Evolutionary conservation across 306 rosid genomes (phyloP).

Genomic region (Corylus americana): DNA sequence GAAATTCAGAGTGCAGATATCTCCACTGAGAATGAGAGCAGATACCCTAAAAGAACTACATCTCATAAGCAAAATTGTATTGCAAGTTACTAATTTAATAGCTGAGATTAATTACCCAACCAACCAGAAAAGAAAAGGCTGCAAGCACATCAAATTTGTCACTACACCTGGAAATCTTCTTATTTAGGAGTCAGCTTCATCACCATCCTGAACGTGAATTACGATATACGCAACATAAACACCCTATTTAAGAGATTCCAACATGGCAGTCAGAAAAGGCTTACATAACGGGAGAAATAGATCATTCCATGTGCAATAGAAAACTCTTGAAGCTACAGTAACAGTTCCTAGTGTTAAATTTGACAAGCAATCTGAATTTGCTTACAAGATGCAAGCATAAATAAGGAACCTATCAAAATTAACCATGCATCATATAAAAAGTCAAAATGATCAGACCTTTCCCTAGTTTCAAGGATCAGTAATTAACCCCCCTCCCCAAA

Average conservation of each 20-base stretch:
- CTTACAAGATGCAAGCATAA: conserved; percentile 17
- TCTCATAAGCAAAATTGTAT: conserved; percentile 36
- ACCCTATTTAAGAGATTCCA: conserved; percentile 70
- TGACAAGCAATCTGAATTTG: conserved; percentile 29
- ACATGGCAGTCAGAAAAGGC: conserved; percentile 57
- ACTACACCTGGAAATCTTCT: conserved; percentile 61
- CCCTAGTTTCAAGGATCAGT: not conserved
- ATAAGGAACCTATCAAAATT: conserved; percentile 1
- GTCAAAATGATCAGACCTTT: not conserved
- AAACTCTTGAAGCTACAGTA: conserved; percentile 48
- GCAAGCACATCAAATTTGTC: conserved; percentile 61
- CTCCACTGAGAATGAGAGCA: conserved; percentile 27
- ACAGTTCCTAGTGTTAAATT: conserved; percentile 39
- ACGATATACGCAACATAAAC: conserved; percentile 59
- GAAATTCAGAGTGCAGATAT: conserved; percentile 31
- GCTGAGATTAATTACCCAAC: conserved; percentile 48
- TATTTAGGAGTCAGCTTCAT: conserved; percentile 65
- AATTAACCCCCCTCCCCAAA: not conserved
- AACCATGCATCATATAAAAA: not conserved
- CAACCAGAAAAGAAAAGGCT: conserved; percentile 44
- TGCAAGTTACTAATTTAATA: conserved; percentile 41
- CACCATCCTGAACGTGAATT: conserved; percentile 61
- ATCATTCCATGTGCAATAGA: conserved; percentile 51
- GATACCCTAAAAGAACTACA: conserved; percentile 27
- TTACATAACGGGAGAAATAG: conserved; percentile 45